A percentile compares a stretch with the other conserved stretches of the same genome.
Conservation (phyloP, 352 stramenopile genomes). For the Phytophthora hibernalis region DNA sequence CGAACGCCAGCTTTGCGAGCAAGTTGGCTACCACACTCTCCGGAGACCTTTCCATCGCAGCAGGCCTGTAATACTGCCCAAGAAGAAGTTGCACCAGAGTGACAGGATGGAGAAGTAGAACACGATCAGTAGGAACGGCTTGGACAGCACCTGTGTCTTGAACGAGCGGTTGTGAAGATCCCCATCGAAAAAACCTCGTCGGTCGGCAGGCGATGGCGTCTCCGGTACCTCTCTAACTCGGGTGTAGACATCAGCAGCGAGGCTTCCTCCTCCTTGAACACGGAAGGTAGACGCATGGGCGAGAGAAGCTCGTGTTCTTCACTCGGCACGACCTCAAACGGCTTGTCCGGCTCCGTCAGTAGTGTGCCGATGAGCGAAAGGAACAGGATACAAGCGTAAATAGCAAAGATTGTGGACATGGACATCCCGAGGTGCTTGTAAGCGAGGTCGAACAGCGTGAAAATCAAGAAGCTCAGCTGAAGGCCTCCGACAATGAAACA, state of each 20-base stretch:
- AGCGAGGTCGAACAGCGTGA: constrained; percentile 65
- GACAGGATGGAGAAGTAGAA: constrained; percentile 76
- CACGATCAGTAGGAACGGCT: constrained; percentile 72
- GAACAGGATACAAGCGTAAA: constrained; percentile 59
- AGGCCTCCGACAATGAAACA: constrained; percentile 77
- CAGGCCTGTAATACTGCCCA: constrained; percentile 70
- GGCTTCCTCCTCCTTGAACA: constrained; percentile 65
- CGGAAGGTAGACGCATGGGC: constrained; percentile 59
- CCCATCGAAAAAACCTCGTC: constrained; percentile 50
- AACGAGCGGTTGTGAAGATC: constrained; percentile 68
- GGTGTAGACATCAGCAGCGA: constrained; percentile 59
- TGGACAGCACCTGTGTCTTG: constrained; percentile 62
- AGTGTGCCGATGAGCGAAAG: constrained; percentile 60
- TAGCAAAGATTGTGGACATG: constrained; percentile 56
- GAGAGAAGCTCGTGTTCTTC: constrained; percentile 61
- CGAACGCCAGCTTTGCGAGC: constrained; percentile 58
- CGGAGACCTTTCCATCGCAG: constrained; percentile 60
- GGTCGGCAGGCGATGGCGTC: constrained; percentile 27
- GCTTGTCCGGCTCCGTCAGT: constrained; percentile 62
- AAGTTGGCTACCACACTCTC: constrained; percentile 50
- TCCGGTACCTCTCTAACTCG: constrained; percentile 51
- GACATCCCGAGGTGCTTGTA: constrained; percentile 50
- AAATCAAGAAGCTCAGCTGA: constrained; percentile 79
- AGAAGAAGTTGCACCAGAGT: constrained; percentile 90
- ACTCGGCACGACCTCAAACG: constrained; percentile 39